Evolutionary conservation across 208 protist species (phyloP).

Genomic region (Paratrypanosoma confusum): DNA sequence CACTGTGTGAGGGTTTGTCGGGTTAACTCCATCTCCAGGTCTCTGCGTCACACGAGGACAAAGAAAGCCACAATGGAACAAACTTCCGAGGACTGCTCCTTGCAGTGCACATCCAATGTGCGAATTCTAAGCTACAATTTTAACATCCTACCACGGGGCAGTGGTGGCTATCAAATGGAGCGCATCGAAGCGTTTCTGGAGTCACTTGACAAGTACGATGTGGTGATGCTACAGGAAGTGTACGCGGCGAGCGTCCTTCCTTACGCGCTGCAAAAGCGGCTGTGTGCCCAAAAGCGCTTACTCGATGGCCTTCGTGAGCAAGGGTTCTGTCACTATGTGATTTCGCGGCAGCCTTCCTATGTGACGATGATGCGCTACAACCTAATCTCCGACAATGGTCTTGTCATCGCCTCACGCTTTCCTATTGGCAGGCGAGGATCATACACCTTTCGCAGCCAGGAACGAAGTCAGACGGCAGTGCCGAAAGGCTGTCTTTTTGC

Average conservation of each 20-base stretch:
- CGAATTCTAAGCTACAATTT: conserved; percentile 87
- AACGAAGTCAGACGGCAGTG: conserved; percentile 22
- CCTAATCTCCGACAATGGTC: conserved; percentile 72
- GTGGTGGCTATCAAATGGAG: conserved; percentile 74
- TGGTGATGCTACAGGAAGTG: conserved; percentile 79
- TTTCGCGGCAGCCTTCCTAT: conserved; percentile 75
- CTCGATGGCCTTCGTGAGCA: conserved; percentile 57
- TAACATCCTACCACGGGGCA: conserved; percentile 72
- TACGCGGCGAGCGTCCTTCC: conserved; percentile 71
- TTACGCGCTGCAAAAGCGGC: conserved; percentile 52
- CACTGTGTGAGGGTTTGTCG: no score
- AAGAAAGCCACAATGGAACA: no score
- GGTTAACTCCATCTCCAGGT: no score
- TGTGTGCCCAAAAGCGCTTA: conserved; percentile 68
- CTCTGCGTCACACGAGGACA: no score
- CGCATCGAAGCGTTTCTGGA: conserved; percentile 66
- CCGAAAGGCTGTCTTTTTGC: conserved; percentile 77
- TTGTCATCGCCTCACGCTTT: conserved; percentile 78
- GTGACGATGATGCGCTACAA: conserved; percentile 65
- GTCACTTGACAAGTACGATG: conserved; percentile 60
- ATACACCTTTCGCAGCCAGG: conserved; percentile 63
- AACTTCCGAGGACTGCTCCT: no score
- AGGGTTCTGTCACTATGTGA: conserved; percentile 77
- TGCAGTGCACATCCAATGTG: conserved; percentile 9
- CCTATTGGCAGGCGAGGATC: conserved; percentile 71